Conservation (phyloP, 306 rosid species). For the Cucumis melo region DNA sequence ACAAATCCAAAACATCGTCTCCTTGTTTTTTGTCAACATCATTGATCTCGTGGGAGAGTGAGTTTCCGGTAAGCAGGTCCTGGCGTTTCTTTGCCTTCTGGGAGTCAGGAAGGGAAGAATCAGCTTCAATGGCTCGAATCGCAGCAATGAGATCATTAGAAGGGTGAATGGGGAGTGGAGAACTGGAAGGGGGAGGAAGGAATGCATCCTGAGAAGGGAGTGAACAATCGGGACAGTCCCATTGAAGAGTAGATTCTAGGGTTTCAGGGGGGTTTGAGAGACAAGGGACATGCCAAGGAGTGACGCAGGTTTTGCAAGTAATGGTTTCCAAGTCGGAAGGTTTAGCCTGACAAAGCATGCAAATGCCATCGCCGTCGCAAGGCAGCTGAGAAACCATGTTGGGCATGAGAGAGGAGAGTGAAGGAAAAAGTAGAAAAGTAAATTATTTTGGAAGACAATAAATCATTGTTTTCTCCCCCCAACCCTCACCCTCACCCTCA, state of each 20-base stretch:
- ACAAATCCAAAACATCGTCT: constrained; percentile 19
- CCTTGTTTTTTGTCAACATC: not conserved
- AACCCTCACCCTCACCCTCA: no score
- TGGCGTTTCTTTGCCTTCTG: constrained; percentile 51
- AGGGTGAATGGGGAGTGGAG: not conserved
- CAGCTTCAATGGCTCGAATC: constrained; percentile 39
- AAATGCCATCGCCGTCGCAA: constrained; percentile 32
- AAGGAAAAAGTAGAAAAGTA: no score
- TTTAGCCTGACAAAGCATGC: constrained; percentile 36
- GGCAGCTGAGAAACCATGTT: constrained; percentile 21
- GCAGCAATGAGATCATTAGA: constrained; percentile 21
- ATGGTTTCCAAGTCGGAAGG: constrained; percentile 26
- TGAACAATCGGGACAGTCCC: constrained; percentile 56
- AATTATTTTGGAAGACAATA: no score
- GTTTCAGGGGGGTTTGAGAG: constrained; percentile 22
- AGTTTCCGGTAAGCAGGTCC: constrained; percentile 33
- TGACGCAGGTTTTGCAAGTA: constrained; percentile 28
- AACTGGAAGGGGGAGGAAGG: not conserved
- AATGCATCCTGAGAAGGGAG: not conserved
- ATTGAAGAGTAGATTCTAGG: constrained; percentile 16
- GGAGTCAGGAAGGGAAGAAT: constrained; percentile 24
- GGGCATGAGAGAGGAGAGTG: constrained; percentile 3
- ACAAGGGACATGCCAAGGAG: constrained; percentile 40
- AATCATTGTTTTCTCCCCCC: no score
- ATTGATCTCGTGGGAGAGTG: not conserved